Base-by-base conservation (phyloP, 2,329 filamentous ascomycete genomes). In the Talaromyces sp. region DNA sequence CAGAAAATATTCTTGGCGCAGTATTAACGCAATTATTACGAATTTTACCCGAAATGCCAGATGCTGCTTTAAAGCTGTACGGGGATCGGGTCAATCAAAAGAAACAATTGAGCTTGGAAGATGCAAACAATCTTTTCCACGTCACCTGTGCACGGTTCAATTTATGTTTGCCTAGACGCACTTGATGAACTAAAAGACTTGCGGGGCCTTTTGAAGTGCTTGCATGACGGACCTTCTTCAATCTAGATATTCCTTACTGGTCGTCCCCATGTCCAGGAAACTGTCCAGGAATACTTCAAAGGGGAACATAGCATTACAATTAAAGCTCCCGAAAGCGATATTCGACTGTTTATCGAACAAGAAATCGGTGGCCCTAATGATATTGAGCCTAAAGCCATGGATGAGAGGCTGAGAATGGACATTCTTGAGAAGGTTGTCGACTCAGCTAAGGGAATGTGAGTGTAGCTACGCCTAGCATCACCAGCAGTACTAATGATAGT, bases 271-370 rank as follows among this genome's bases (percentile, higher is more conserved):
- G 56, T 66, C 10, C 65, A 62, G 50, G 49, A 52, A 33, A 39
- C 19, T 22, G 49, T 88, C 22, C 47, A 56, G 22, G 22, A 56
- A 62, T 56, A 27, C 45, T 27, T 41, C 65, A 67, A 68, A 64
- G 54, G 47, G 47, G 60, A 64, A 37, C 61, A 58, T 50, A 27
- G 31, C 52, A 66, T 66, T 52, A 52, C 15, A 22, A 65, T 66
- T 56, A 25, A 66, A 31, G 65, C 54, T 39, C 41, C 56, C 50
- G 45, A 61, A 60, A 65, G 54, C 54, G 65, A 66, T 50, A 66
- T 66, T 52, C 52, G 62, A 61, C 31, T 13, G 7, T 66, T 58
- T 54, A 33, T 66, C 62, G 45, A 64, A 65, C 62, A 61, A 61
- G 65, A 65, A 66, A 65, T 66, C 25, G 62, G 62, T 33, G 65